phyloP scores from a whole-genome alignment of 139 green algal genomes.

The Asterochloris erici region DNA sequence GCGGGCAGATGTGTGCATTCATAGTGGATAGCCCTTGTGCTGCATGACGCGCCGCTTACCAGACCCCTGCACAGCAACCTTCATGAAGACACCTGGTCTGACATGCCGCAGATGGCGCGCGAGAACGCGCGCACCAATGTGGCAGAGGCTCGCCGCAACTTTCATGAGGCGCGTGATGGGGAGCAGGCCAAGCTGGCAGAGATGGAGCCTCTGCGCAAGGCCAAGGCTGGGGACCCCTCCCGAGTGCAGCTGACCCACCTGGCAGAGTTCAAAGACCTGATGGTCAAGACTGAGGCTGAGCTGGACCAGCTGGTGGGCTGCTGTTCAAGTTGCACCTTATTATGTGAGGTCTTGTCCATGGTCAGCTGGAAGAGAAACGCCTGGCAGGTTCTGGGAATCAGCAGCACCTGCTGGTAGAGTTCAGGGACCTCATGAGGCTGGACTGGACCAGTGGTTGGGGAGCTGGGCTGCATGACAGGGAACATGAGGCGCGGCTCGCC shows the following conservation, averaged over 20 bases:
- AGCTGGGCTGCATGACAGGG: too few relatives aligned
- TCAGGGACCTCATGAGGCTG: too few relatives aligned
- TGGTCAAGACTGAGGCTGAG: slow-evolving; percentile 39
- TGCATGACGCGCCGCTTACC: too few relatives aligned
- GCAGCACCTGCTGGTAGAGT: too few relatives aligned
- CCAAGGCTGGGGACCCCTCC: neutral
- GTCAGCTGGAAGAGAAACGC: too few relatives aligned
- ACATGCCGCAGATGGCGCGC: slow-evolving; percentile 23
- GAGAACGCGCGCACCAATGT: slow-evolving; percentile 25
- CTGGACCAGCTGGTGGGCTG: slow-evolving; percentile 29
- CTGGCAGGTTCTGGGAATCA: too few relatives aligned
- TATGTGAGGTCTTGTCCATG: too few relatives aligned
- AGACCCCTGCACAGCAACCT: too few relatives aligned
- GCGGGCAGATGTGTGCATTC: too few relatives aligned
- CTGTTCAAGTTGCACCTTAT: neutral
- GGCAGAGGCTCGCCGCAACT: slow-evolving; percentile 22
- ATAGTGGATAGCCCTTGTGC: too few relatives aligned
- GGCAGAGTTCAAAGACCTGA: slow-evolving; percentile 27
- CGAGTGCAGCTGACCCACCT: neutral
- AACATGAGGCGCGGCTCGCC: too few relatives aligned
- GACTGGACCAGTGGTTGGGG: too few relatives aligned
- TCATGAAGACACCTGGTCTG: neutral
- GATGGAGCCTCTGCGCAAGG: slow-evolving; percentile 29
- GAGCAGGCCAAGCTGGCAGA: slow-evolving; percentile 22
- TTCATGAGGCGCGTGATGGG: slow-evolving; percentile 13